Base-by-base conservation (phyloP, 1,139 yeast genomes). In the Keqinozyma sinolaborantium region DNA sequence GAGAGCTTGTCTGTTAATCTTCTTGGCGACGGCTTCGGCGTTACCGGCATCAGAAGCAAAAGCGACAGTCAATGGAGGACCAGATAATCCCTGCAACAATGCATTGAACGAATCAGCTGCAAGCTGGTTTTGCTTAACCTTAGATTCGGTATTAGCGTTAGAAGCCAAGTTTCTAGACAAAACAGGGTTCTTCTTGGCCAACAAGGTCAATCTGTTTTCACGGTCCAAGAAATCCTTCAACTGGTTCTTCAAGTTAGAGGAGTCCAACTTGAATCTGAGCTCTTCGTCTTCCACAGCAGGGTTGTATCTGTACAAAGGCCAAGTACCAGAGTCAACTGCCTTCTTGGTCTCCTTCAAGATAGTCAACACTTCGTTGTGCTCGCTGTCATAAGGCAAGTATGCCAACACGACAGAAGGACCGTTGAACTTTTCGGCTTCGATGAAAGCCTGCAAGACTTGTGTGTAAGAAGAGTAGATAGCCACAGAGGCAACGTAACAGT, bases 31-130 rank as follows among this genome's bases (percentile, higher is more conserved):
- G 28, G 73, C 77, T 51, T 87, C 88, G 26, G 96, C 97, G 50
- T 80, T 84, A 35, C 97, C 97, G 57, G 96, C 97, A 58, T 90
- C 97, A 19, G 96, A 87, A 3, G 97, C 97, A 60, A 78, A 90
- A 26, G 92, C 84, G 41, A 90, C 74, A 5, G 95, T 84, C 42
- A 92, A 60, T 33, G 97, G 97, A 29, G 97, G 97, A 21, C 97
- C 97, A 24, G 90, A 79, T 41, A 90, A 70, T 18, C 95, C 95
- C 46, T 83, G 95, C 32, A 90, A 69, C 40, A 90, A 71, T 50
- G 79, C 75, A 38, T 77, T 73, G 56, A 75, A 87, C 1, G 97
- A 92, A 28, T 76, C 82, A 53, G 82, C 84, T 9, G 96, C 92
- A 44, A 79, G 73, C 40, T 66, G 63, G 38, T 73, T 72, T 60